These are phyloP conservation scores for Physaria fendleri DNA, from an alignment of 345 rosid genomes.

Conservation along the genomic window DNA sequence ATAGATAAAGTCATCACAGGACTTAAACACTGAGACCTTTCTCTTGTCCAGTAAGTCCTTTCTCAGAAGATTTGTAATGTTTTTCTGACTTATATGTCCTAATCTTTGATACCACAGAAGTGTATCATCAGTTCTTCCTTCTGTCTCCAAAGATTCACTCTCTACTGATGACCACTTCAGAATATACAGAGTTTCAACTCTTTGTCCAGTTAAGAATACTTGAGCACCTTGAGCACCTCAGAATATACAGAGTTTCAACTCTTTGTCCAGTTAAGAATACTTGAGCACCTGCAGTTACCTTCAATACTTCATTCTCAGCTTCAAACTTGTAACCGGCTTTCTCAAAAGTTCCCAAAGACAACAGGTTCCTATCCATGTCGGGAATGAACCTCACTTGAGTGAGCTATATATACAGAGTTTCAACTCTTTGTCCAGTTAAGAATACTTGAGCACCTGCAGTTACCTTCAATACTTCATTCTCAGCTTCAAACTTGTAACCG, in stretches of 20 bases:
- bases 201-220: background rate
- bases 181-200: background rate
- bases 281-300: too few species aligned
- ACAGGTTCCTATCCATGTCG: too few species aligned
- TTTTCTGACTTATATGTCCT: background rate
- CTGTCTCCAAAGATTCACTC: background rate
- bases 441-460: too few species aligned
- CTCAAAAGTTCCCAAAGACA: too few species aligned
- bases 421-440: rapidly evolving
- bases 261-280: too few species aligned
- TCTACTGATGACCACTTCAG: background rate
- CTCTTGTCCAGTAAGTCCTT: background rate
- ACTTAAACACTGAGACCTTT: background rate
- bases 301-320: too few species aligned
- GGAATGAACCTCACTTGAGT: too few species aligned
- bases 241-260: background rate
- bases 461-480: background rate
- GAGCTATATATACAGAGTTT: too few species aligned
- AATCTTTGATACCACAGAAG: background rate
- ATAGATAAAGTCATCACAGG: background rate
- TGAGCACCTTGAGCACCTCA: background rate
- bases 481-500: background rate
- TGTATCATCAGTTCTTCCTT: background rate
- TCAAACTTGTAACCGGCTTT: too few species aligned
- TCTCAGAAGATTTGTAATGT: background rate